Evolutionary conservation across 495 filamentous ascomycete species (phyloP), one percentile per base, ranked within the genome.

Genomic region (Xylaria acuta): DNA sequence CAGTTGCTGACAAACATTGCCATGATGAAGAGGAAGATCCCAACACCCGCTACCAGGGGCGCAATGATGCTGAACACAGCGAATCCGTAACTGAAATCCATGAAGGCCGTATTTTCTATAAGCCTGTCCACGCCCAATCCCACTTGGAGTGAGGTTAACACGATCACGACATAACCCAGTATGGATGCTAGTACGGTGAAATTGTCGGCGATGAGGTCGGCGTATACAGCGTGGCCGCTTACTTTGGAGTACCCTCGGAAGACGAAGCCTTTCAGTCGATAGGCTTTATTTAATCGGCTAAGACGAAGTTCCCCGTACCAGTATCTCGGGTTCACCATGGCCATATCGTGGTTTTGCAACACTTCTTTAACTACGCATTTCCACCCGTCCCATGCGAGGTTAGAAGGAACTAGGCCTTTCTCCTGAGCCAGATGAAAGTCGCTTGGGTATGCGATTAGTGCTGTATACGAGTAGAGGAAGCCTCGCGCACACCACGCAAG

Each of bases 71-170:
- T 82, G 72, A 88, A 89, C 0, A 90, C 76, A 6, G 84, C 83
- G 72, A 90, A 89, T 0, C 86, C 88, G 74, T 86, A 89, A 1
- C 84, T 83, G 3, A 78, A 84, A 36, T 73, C 62, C 66, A 86
- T 81, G 71, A 90, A 90, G 1, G 80, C 36, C 6, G 68, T 47
- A 69, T 82, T 85, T 0, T 68, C 45, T 8, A 76, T 45, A 0
- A 90, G 77, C 4, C 65, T 67, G 1, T 80, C 77, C 0, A 86
- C 86, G 8, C 81, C 83, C 0, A 88, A 78, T 0, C 88, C 89
- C 51, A 90, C 88, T 73, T 90, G 89, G 84, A 91, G 87, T 36
- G 88, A 88, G 0, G 84, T 83, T 65, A 90, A 78, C 6, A 88
- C 85, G 11, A 90, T 75, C n/a, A 81, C 84, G 27, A 90, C 76